Base-by-base conservation (phyloP, 495 filamentous ascomycete genomes). In the Penicillium parvum region DNA sequence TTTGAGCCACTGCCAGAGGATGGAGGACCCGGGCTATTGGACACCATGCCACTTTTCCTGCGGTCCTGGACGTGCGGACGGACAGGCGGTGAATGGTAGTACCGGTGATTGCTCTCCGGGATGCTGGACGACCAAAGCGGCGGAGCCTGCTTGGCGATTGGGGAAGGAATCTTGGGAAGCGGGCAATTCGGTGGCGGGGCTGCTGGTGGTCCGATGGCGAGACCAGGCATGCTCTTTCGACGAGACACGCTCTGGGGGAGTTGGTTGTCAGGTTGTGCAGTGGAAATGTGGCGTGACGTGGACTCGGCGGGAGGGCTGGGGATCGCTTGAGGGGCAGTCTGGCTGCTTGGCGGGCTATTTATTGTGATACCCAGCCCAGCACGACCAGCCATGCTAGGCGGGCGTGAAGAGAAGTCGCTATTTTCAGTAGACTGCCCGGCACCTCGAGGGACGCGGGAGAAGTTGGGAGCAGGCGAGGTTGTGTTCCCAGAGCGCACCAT, bases 151-250 rank as follows among this genome's bases (percentile, higher is more conserved):
- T 43, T 27, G 17, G 43, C 20, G 5, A 55, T 42, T 9, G 53
- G 42, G 0, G 60, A 57, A 7, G 82, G 82, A 8, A 85, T 68
- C 4, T 81, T 77, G 5, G 82, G 82, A 3, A 85, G 68, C 0
- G 82, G 80, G 37, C 73, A 75, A 14, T 72, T 79, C 8, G 82
- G 82, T 11, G 82, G 82, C 9, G 82, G 82, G 10, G 72, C 76
- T 9, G 70, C 72, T 0, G 82, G 82, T 30, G 81, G 82, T 1
- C 79, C 79, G 8, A 77, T 66, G 1, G 61, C 63, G 21, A 84
- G 60, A 5, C 76, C 74, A 4, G 78, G 76, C 69, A 83, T 69
- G 52, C 79, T 83, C 46, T 74, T 75, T 22, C 77, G 70, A 19
- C 58, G 61, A 7, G 49, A 36, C 44, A 63, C 49, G 12, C 41